A percentile compares a stretch with the other conserved stretches of the same genome.
These are phyloP conservation scores for Backusella tarrabulga DNA, from an alignment of 192 early-diverging fungal genomes.

Conservation along the genomic window DNA sequence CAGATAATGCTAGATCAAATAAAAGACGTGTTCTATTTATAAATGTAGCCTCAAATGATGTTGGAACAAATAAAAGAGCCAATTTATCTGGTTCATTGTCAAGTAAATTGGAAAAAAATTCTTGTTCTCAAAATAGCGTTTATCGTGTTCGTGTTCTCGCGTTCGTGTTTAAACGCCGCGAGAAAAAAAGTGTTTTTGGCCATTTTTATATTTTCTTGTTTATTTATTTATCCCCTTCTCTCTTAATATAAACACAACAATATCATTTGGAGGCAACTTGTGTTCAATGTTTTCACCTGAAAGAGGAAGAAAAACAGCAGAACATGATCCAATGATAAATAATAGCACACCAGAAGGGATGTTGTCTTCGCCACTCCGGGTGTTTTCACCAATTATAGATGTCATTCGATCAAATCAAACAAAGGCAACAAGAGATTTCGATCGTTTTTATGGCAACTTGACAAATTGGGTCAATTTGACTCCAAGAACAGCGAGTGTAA, in stretches of 20 bases:
- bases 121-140: neutral
- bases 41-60: too few species aligned
- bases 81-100: too few species aligned
- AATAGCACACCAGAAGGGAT: conserved; percentile 8
- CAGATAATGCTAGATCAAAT: too few species aligned
- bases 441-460: conserved; percentile 5
- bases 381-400: neutral
- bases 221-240: neutral
- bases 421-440: conserved; percentile 10
- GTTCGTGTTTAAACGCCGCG: neutral
- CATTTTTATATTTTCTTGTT: neutral
- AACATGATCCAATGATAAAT: neutral
- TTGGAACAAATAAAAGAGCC: too few species aligned
- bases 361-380: neutral
- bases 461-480: conserved; percentile 6
- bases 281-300: neutral
- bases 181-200: neutral
- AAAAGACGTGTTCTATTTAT: too few species aligned
- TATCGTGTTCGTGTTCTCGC: neutral
- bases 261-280: neutral
- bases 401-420: conserved; percentile 1
- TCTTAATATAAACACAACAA: neutral
- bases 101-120: neutral
- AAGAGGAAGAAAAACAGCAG: neutral
- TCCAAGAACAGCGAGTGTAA: neutral